Evolutionary conservation across 192 early-diverging fungal genomes (phyloP), one percentile per base, ranked within the genome.

Genomic region (Backusella psychrophila): DNA sequence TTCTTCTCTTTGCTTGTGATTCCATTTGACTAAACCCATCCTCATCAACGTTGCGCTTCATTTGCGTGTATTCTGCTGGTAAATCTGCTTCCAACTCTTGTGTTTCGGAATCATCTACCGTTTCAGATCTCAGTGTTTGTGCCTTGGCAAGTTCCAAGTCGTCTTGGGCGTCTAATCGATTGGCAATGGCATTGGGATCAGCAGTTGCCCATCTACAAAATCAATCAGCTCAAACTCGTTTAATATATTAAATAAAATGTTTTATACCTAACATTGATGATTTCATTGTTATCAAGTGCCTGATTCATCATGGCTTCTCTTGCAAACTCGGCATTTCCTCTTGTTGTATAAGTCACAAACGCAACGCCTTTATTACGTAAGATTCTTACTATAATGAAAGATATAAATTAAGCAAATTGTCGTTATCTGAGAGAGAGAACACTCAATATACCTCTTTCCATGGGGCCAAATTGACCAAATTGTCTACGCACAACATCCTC

Each of bases 291-390:
- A 77, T 96, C 94, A 33, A 96, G 75, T 26, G 90, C 87, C 65
- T 96, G 95, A 44, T 89, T 87, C 66, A 86, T 85, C 95, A 96
- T 96, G 7, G 95, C 95, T 77, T 96, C 95, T 72, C 91, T 93
- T 11, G 94, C 95, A 86, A 96, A 96, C 84, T 96, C 94, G 26
- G 95, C 95, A 74, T 86, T 90, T 36, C 87, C 71, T 36, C 93
- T 83, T 42, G 77, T 81, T 72, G 87, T 85, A 82, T 93, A 96
- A 31, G 91, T 91, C 17, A 96, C 91, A 84, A 95, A 96, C 0
- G 94, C 95, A 17, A 95, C 93, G 7, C 89, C 91, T 67, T 93
- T 94, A 31, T 86, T 80, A 29, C 80, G 80, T 17, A 96, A 79
- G 6, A 95, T 76, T 69, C 91, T 88, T 36, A 96, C 92, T 94